These are phyloP conservation scores for Dactylellina parvicollis DNA, from an alignment of 2,329 filamentous ascomycete species.

Conservation along the genomic window DNA sequence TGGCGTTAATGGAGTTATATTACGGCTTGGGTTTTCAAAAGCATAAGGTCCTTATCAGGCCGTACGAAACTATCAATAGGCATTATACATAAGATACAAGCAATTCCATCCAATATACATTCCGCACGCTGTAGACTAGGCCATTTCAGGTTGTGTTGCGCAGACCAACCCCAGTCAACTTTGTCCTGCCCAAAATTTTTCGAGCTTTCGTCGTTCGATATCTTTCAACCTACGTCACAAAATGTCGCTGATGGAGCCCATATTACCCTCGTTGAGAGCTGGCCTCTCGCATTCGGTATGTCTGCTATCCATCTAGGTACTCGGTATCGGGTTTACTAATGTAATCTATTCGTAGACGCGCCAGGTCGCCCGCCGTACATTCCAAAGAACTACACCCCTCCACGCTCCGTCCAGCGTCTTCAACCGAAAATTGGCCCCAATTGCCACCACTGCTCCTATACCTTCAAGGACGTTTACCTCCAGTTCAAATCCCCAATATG, in stretches of 20 bases:
- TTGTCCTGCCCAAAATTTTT: constrained; percentile 37
- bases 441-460: too few species aligned
- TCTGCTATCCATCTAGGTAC: neutral
- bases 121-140: neutral
- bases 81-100: neutral
- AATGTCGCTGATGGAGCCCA: constrained; percentile 52
- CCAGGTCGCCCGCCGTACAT: constrained; percentile 26
- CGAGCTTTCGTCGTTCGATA: constrained; percentile 17
- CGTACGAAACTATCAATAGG: neutral
- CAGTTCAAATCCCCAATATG: constrained; percentile 5
- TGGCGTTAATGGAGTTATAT: constrained; percentile 28
- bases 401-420: constrained; percentile 2
- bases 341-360: constrained; percentile 16
- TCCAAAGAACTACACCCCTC: constrained; percentile 25
- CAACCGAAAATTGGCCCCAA: constrained; percentile 43
- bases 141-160: constrained; percentile 21
- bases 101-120: too few species aligned
- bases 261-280: constrained; percentile 51
- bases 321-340: neutral
- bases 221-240: neutral
- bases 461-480: neutral
- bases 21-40: neutral
- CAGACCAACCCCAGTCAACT: constrained; percentile 17
- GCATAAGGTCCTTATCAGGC: neutral
- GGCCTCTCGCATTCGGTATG: constrained; percentile 48